Percentiles rank a stretch among this genome's conserved stretches.
These are phyloP conservation scores for Millerozyma miso DNA, from an alignment of 805 yeast species.

Conservation along the genomic window DNA sequence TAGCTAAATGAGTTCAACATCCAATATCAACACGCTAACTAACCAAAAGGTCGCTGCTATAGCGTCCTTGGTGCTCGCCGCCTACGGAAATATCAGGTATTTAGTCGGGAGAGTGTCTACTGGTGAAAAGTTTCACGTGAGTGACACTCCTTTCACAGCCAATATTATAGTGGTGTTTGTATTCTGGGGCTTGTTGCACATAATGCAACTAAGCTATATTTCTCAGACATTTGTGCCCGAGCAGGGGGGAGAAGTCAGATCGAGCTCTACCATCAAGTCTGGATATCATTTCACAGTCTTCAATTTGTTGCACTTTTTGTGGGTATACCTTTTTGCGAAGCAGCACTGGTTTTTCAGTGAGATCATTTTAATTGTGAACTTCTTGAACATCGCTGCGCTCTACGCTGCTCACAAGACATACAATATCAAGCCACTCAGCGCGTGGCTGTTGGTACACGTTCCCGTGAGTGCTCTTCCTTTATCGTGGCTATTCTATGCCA, in stretches of 20 bases:
- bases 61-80: conserved; percentile 51
- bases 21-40: not conserved
- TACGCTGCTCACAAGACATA: conserved; percentile 61
- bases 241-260: conserved; percentile 12
- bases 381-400: conserved; percentile 52
- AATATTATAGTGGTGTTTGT: conserved; percentile 43
- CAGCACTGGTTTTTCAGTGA: conserved; percentile 59
- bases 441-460: conserved; percentile 59
- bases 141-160: conserved; percentile 70
- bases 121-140: conserved; percentile 47
- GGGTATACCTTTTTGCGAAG: conserved; percentile 60
- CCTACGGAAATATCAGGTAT: conserved; percentile 52
- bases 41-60: conserved; percentile 43
- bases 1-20: not conserved
- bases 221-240: conserved; percentile 40
- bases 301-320: conserved; percentile 55
- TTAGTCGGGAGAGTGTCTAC: conserved; percentile 52
- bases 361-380: conserved; percentile 53
- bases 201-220: conserved; percentile 51
- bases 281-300: conserved; percentile 54
- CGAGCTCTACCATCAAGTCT: conserved; percentile 21
- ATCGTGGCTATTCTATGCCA: conserved; percentile 66
- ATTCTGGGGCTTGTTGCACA: conserved; percentile 55
- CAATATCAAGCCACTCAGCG: conserved; percentile 45
- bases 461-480: conserved; percentile 68